Base-by-base conservation (phyloP, 768 basidiomycete genomes). In the Paxillus ammoniavirescens region DNA sequence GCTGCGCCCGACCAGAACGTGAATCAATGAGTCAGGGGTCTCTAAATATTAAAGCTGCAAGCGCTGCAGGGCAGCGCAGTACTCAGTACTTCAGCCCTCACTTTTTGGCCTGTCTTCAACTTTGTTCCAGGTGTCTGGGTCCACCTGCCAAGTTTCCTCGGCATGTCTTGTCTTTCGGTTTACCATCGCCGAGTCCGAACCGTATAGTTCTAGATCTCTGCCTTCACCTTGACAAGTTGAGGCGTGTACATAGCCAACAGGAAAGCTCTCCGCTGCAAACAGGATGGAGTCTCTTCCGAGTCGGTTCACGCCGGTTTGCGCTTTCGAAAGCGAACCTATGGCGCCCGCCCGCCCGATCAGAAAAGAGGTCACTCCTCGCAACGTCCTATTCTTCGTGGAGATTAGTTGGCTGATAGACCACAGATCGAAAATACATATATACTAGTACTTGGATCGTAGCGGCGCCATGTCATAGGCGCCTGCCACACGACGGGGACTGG, bases 131-230 rank as follows among this genome's bases (percentile, higher is more conserved):
- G 85, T 6, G 74, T 87, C 0, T 86, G 80, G 79, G 79, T 21
- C 8, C 77, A 84, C 59, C 61, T 82, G 56, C 62, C 86, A 36
- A 77, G 82, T 0, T 89, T 89, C 75, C 59, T 84, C 2, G 83
- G 82, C 33, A 0, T 89, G 86, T 56, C 86, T 88, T 35, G 85
- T 0, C 87, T 80, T 62, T 21, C 77, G 82, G 3, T 87, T 87
- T 62, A 74, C 86, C 13, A 65, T 87, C 17, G 71, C 79, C 14
- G 83, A 84, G 81, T 83, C 53, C 38, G 81, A 75, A 3, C 36
- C 7, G 12, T 21, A 21, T 21, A 21, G 21, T 37, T 30, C 18
- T 36, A 21, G 7, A 26, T 42, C 14, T 4, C 15, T 23, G 44
- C 13, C 8, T 21, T 21, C 21, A 21, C 21, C 21, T 21, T 21